These are phyloP conservation scores for Whalleya microplaca DNA, from an alignment of 2,329 filamentous ascomycete species.

Conservation along the genomic window DNA sequence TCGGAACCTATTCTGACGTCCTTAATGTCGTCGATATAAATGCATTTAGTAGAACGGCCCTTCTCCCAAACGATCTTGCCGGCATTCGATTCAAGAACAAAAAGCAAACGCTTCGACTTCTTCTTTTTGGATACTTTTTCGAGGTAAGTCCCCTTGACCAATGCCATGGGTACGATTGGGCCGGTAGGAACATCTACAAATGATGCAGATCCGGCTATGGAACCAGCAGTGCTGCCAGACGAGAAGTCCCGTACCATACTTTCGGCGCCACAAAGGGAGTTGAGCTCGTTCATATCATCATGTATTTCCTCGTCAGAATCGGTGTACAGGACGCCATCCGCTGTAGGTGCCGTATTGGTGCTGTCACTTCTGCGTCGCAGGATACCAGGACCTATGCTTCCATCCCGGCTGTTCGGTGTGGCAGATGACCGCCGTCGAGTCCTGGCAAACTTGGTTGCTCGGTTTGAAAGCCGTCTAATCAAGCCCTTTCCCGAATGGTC, in stretches of 20 bases:
- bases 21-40: slow-evolving; percentile 94
- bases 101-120: slow-evolving; percentile 69
- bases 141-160: slow-evolving; percentile 78
- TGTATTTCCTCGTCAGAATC: slow-evolving; percentile 64
- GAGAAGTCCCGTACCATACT: slow-evolving; percentile 51
- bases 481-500: slow-evolving; percentile 54
- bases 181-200: slow-evolving; percentile 53
- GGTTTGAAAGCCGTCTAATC: slow-evolving; percentile 84
- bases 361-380: slow-evolving; percentile 88
- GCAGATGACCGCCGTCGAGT: slow-evolving; percentile 79
- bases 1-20: slow-evolving; percentile 85
- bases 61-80: slow-evolving; percentile 90
- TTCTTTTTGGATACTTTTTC: slow-evolving; percentile 86
- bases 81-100: slow-evolving; percentile 77
- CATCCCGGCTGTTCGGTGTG: slow-evolving; percentile 76
- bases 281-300: slow-evolving; percentile 53
- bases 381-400: slow-evolving; percentile 87
- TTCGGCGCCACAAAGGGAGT: slow-evolving; percentile 47
- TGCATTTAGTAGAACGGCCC: slow-evolving; percentile 75
- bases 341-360: slow-evolving; percentile 69
- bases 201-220: slow-evolving; percentile 47
- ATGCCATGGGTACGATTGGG: slow-evolving; percentile 74
- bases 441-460: slow-evolving; percentile 70
- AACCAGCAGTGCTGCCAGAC: slow-evolving; percentile 51
- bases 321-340: slow-evolving; percentile 47